phyloP scores from a whole-genome alignment of 2,329 filamentous ascomycete species.

The Cadophora sp. region DNA sequence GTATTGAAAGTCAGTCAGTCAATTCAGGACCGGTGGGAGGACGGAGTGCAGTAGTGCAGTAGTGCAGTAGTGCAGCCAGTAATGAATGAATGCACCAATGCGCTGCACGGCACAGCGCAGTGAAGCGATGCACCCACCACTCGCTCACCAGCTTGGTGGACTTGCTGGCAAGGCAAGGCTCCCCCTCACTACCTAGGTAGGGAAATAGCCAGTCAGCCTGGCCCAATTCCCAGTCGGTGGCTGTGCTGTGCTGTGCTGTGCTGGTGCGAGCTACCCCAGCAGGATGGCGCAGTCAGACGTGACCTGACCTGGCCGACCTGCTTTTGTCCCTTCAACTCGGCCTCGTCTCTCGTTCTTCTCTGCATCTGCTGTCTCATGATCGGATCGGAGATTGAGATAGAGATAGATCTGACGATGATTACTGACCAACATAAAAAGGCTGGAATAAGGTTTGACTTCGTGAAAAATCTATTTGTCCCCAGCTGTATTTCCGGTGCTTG shows the following conservation, averaged over 20 bases:
- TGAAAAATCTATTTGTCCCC: too few species aligned
- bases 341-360: slow-evolving; percentile 1
- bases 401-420: neutral
- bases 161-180: slow-evolving; percentile 5
- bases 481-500: neutral
- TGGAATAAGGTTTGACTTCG: neutral
- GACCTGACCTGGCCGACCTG: too few species aligned
- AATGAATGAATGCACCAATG: slow-evolving; percentile 1
- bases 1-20: too few species aligned
- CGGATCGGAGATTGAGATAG: neutral
- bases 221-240: slow-evolving; percentile 7
- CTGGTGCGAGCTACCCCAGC: neutral
- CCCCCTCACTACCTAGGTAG: neutral
- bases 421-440: neutral
- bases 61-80: neutral
- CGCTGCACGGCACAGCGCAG: neutral
- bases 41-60: neutral
- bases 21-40: too few species aligned
- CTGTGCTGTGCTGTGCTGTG: slow-evolving; percentile 1
- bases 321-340: too few species aligned
- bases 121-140: neutral
- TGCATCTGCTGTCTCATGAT: slow-evolving; percentile 12
- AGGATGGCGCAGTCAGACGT: slow-evolving; percentile 16
- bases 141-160: neutral
- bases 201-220: slow-evolving; percentile 8